These are phyloP conservation scores for Macrolepiota albuminosa DNA, from an alignment of 768 basidiomycete genomes.

Conservation along the genomic window DNA sequence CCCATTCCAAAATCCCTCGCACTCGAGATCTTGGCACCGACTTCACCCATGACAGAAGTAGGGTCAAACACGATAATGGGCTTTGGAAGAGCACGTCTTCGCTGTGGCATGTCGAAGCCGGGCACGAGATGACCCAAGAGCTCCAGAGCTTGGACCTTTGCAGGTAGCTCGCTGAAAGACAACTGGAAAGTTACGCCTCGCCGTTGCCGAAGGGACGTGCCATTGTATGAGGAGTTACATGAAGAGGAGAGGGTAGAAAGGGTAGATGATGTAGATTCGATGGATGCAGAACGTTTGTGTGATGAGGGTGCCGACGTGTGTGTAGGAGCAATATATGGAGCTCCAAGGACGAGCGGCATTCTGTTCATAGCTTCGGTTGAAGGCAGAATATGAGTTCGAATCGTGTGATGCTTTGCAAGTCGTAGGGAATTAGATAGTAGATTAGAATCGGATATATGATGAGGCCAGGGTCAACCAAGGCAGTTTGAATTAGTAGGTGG, in stretches of 20 bases:
- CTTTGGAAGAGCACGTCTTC: conserved; percentile 10
- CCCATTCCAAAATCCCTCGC: conserved; percentile 17
- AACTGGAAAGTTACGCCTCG: conserved; percentile 15
- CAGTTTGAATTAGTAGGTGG: neutral
- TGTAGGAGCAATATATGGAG: conserved; percentile 4
- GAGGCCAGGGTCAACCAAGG: neutral
- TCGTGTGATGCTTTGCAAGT: neutral
- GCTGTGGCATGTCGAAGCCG: conserved; percentile 5
- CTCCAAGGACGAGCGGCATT: conserved; percentile 5
- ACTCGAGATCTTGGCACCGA: conserved; percentile 7
- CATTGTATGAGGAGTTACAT: conserved; percentile 1
- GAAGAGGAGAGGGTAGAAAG: conserved; percentile 5
- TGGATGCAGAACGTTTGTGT: conserved; percentile 10
- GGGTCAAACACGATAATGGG: conserved; percentile 6
- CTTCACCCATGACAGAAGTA: conserved; percentile 8
- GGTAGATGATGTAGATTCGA: conserved; percentile 7
- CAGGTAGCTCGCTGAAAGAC: neutral
- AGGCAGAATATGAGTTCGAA: neutral
- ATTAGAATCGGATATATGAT: neutral
- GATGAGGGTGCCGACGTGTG: neutral
- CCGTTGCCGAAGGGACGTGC: conserved; percentile 11
- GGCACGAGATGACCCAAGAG: neutral
- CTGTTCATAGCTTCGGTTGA: neutral
- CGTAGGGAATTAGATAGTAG: neutral
- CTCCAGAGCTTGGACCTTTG: neutral